Evolutionary conservation across 108 stramenopile species (phyloP), one percentile per base, ranked within the genome.

Genomic region (Cyclotella sp.): DNA sequence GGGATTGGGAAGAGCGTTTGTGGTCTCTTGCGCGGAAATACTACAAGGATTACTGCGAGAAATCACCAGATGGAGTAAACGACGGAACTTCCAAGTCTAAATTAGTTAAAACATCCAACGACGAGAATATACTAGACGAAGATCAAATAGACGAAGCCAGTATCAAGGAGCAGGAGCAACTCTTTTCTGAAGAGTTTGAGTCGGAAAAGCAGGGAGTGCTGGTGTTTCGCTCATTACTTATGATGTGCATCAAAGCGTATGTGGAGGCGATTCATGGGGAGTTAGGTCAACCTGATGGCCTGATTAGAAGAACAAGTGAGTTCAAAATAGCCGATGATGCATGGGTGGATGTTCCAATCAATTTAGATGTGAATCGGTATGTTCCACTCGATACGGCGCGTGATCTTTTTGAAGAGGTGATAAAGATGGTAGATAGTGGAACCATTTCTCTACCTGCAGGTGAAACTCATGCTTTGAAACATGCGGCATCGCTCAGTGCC

Each of bases 1-100:
- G 54, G 14, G 68, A 83, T 69, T 83, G 82, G 82, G 82, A 83
- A 54, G 82, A 83, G 21, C 47, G 73, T 43, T 42, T 83, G 30
- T 83, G 82, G 82, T 65, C 82, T 42, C 53, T 79, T 58, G 82
- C 82, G 11, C 66, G 82, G 13, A 55, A 73, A 51, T 57, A 79
- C 63, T 79, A 75, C 27, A 60, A 61, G 28, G 53, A 83, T 30
- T 79, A 63, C 43, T 72, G 63, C 46, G 24, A 53, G 67, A 18
- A 42, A n/a, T 30, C 49, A 2, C 22, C 27, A 1, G 57, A 42
- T 40, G 49, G 18, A 41, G 47, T 13, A 34, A 43, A 24, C 39
- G 47, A 53, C 0, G 42, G 21, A 27, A 8, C 19, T 46, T 72
- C 58, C 28, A 45, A 28, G 41, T 9, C 55, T 10, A 60, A 44